Evolutionary conservation across 2,329 filamentous ascomycete species (phyloP).

Genomic region (Lecanicillium sp.): DNA sequence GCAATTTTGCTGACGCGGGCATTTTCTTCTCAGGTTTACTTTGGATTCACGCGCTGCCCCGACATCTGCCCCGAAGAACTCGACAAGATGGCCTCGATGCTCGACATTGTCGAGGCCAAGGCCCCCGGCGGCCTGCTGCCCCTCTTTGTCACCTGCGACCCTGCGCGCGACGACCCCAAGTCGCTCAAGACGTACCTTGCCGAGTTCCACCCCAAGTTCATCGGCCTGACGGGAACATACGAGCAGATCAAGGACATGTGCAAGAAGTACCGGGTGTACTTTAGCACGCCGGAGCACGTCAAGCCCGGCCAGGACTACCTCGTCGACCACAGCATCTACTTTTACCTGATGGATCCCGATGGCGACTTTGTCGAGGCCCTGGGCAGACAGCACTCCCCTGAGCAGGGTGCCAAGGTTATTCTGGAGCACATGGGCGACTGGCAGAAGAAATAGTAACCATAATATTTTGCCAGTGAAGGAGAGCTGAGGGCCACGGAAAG

Average conservation of each 20-base stretch:
- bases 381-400: slow-evolving; percentile 86
- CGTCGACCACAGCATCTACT: slow-evolving; percentile 98
- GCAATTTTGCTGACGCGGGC: background rate
- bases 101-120: slow-evolving; percentile 59
- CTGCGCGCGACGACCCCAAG: slow-evolving; percentile 77
- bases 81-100: slow-evolving; percentile 97
- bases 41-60: slow-evolving; percentile 96
- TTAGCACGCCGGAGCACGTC: slow-evolving; percentile 82
- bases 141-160: slow-evolving; percentile 94
- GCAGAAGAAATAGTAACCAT: slow-evolving; percentile 20
- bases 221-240: slow-evolving; percentile 89
- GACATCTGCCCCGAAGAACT: slow-evolving; percentile 99
- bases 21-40: slow-evolving; percentile 67
- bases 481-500: too few relatives aligned
- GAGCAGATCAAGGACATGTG: slow-evolving; percentile 90
- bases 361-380: slow-evolving; percentile 97
- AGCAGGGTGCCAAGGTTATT: slow-evolving; percentile 78
- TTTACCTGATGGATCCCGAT: slow-evolving; percentile 98
- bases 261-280: slow-evolving; percentile 95
- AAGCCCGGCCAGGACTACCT: slow-evolving; percentile 93
- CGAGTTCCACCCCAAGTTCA: slow-evolving; percentile 82
- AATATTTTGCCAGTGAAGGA: too few relatives aligned
- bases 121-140: slow-evolving; percentile 53
- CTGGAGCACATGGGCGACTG: slow-evolving; percentile 71
- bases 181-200: slow-evolving; percentile 78